Conservation (phyloP, 371 early-diverging fungal species). For the Rhizopus sp. region DNA sequence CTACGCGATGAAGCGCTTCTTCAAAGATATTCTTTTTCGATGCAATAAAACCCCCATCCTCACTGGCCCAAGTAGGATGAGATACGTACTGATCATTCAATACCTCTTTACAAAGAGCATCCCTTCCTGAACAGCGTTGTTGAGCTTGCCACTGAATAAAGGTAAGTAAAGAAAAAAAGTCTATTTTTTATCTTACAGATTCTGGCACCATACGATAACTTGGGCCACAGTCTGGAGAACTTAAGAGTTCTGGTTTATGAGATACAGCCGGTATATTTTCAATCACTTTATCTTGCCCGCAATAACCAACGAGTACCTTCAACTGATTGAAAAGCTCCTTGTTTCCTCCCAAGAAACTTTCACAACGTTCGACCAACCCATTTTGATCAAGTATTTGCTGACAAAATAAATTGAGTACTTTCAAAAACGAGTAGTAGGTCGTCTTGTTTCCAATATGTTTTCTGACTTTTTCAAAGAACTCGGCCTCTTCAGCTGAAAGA, state of each 20-base stretch:
- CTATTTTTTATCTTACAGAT: conserved; percentile 41
- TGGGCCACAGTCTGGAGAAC: conserved; percentile 23
- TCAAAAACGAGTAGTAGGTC: conserved; percentile 93
- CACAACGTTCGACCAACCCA: conserved; percentile 77
- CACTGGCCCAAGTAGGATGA: conserved; percentile 94
- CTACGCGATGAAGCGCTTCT: conserved; percentile 93
- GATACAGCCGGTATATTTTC: conserved; percentile 20
- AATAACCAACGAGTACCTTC: conserved; percentile 90
- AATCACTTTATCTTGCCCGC: conserved; percentile 50
- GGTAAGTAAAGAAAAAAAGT: conserved; percentile 1
- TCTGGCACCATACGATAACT: conserved; percentile 63
- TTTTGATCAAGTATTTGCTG: conserved; percentile 90
- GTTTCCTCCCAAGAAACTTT: conserved; percentile 72
- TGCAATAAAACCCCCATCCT: conserved; percentile 91
- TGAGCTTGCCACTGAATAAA: conserved; percentile 40
- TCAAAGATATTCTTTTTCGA: conserved; percentile 94
- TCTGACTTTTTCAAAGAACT: conserved; percentile 90
- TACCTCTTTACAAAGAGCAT: conserved; percentile 87
- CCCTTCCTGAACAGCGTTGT: conserved; percentile 82
- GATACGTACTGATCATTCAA: conserved; percentile 95
- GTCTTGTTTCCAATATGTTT: conserved; percentile 74
- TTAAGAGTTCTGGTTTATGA: conserved; percentile 9
- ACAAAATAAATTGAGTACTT: conserved; percentile 93
- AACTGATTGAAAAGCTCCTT: conserved; percentile 88
- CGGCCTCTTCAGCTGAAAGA: conserved; percentile 68